These are phyloP conservation scores for Xylaria polymorpha DNA, from an alignment of 2,329 filamentous ascomycete species.

Conservation along the genomic window DNA sequence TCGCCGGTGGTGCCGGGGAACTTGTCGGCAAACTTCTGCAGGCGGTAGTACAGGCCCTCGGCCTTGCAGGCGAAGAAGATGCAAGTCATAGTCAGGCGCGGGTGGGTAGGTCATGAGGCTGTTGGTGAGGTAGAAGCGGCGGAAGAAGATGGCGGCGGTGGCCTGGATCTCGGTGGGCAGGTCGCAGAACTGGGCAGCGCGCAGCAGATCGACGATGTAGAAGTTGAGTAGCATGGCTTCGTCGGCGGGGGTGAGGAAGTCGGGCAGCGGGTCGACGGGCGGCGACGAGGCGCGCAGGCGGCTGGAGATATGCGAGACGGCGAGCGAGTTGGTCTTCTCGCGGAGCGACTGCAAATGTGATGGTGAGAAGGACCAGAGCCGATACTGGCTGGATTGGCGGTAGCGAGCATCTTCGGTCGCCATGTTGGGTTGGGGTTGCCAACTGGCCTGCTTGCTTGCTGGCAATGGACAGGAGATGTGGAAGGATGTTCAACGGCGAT, in stretches of 20 bases:
- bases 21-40: slow-evolving; percentile 73
- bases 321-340: slow-evolving; percentile 80
- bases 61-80: slow-evolving; percentile 95
- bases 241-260: slow-evolving; percentile 85
- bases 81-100: slow-evolving; percentile 89
- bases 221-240: slow-evolving; percentile 84
- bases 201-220: slow-evolving; percentile 72
- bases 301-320: slow-evolving; percentile 69
- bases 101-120: slow-evolving; percentile 95
- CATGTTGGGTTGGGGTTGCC: slow-evolving; percentile 60
- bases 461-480: background rate
- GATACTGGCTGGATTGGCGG: slow-evolving; percentile 87
- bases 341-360: slow-evolving; percentile 77
- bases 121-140: slow-evolving; percentile 95
- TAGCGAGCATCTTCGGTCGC: slow-evolving; percentile 91
- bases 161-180: slow-evolving; percentile 67
- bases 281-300: slow-evolving; percentile 66
- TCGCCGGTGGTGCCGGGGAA: slow-evolving; percentile 79
- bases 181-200: slow-evolving; percentile 66
- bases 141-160: slow-evolving; percentile 89
- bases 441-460: background rate
- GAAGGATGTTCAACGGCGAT: background rate
- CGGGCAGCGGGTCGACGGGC: slow-evolving; percentile 66
- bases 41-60: slow-evolving; percentile 81
- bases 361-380: slow-evolving; percentile 91